Evolutionary conservation across 106 monocot species (phyloP).

Genomic region (Amphibolis antarctica): DNA sequence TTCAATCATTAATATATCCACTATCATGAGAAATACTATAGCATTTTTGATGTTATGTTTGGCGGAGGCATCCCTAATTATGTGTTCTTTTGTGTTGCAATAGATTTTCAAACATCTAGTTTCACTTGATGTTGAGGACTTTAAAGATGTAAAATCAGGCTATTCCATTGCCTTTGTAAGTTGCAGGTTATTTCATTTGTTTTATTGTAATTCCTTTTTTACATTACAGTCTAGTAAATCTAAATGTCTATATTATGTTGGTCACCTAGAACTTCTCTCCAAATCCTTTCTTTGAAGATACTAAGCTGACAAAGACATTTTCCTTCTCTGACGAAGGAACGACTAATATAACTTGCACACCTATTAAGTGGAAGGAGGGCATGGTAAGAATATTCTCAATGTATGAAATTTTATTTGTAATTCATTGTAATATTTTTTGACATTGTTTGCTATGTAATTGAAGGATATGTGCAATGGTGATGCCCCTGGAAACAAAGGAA

Average conservation of each 20-base stretch:
- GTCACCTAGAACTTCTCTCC: slow-evolving; percentile 46
- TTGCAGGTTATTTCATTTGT: slow-evolving; percentile 2
- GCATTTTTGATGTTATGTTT: too few relatives aligned
- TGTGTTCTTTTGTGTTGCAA: not conserved
- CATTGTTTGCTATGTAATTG: not conserved
- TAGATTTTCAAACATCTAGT: slow-evolving; percentile 72
- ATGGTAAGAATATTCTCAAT: slow-evolving; percentile 30
- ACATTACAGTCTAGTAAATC: too few relatives aligned
- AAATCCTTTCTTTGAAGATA: slow-evolving; percentile 76
- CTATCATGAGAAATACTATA: too few relatives aligned
- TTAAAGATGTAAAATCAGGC: slow-evolving; percentile 78
- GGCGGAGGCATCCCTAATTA: too few relatives aligned
- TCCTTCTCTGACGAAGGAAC: slow-evolving; percentile 55
- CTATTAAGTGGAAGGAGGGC: slow-evolving; percentile 79
- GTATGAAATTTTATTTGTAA: not conserved
- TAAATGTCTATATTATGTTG: too few relatives aligned
- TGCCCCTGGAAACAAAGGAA: slow-evolving; percentile 40
- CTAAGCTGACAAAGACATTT: slow-evolving; percentile 55
- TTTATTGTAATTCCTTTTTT: not conserved
- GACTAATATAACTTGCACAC: slow-evolving; percentile 47
- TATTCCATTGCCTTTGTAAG: slow-evolving; percentile 80
- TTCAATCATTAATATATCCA: too few relatives aligned
- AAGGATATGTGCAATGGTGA: slow-evolving; percentile 49
- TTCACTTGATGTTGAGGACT: slow-evolving; percentile 83
- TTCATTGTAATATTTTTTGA: not conserved